phyloP scores from a whole-genome alignment of 768 basidiomycete species.

The Boletus fagicola region DNA sequence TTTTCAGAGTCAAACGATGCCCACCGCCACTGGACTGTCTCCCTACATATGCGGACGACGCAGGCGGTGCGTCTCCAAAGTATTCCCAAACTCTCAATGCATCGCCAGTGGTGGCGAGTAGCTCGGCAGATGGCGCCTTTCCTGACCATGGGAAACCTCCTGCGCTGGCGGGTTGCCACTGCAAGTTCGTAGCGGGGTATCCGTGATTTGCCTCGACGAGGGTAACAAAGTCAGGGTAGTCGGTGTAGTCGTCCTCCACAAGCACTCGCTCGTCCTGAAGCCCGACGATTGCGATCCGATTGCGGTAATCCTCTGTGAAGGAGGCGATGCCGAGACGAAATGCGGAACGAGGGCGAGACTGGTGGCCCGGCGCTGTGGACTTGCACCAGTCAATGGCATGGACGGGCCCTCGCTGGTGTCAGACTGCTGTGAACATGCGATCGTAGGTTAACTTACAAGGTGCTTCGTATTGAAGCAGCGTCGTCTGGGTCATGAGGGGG shows the following conservation, averaged over 20 bases:
- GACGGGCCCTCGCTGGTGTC: slow-evolving; percentile 65
- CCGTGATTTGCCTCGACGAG: slow-evolving; percentile 83
- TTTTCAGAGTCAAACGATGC: slow-evolving; percentile 70
- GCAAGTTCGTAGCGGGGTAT: slow-evolving; percentile 90
- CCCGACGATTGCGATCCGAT: slow-evolving; percentile 75
- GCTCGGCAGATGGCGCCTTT: slow-evolving; percentile 66
- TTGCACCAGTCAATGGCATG: slow-evolving; percentile 90
- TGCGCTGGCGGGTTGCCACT: slow-evolving; percentile 85
- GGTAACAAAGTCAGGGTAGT: slow-evolving; percentile 84
- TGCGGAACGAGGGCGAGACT: slow-evolving; percentile 67
- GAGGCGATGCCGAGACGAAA: slow-evolving; percentile 87
- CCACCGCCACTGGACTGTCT: slow-evolving; percentile 54
- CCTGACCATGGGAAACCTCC: slow-evolving; percentile 64
- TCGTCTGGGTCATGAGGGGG: slow-evolving; percentile 60
- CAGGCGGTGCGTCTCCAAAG: slow-evolving; percentile 57
- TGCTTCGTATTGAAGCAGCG: slow-evolving; percentile 78
- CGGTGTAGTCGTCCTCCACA: slow-evolving; percentile 77
- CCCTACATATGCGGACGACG: slow-evolving; percentile 68
- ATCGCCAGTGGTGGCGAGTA: slow-evolving; percentile 93
- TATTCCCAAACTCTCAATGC: slow-evolving; percentile 93
- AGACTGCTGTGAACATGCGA: slow-evolving; percentile 11
- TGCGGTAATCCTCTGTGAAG: slow-evolving; percentile 79
- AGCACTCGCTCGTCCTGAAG: slow-evolving; percentile 86
- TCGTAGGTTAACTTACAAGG: slow-evolving; percentile 60
- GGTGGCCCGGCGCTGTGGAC: slow-evolving; percentile 69